A percentile compares a stretch with the other conserved stretches of the same genome.
These are phyloP conservation scores for Tetrapyrgos nigripes DNA, from an alignment of 1,284 basidiomycete genomes.

Conservation along the genomic window DNA sequence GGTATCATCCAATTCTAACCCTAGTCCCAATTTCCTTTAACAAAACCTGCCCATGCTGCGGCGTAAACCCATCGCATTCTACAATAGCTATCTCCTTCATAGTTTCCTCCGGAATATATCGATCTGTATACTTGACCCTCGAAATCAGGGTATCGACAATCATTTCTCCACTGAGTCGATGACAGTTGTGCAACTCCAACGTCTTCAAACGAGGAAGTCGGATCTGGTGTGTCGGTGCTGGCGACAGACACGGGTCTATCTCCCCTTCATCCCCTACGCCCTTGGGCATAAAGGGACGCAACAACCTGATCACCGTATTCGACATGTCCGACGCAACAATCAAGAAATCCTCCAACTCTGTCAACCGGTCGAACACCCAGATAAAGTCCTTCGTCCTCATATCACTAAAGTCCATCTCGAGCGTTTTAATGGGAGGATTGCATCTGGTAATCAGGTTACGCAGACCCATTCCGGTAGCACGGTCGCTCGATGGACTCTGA, in stretches of 20 bases:
- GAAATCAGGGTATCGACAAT: slow-evolving; percentile 57
- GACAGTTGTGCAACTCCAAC: slow-evolving; percentile 65
- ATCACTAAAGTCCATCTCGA: slow-evolving; percentile 81
- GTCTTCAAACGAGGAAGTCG: slow-evolving; percentile 59
- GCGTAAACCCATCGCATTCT: slow-evolving; percentile 53
- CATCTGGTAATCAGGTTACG: slow-evolving; percentile 60
- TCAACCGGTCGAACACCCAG: slow-evolving; percentile 65
- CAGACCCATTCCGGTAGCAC: slow-evolving; percentile 79
- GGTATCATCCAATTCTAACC: not conserved
- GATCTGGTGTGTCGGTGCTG: slow-evolving; percentile 27
- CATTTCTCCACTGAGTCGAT: slow-evolving; percentile 62
- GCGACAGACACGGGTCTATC: slow-evolving; percentile 16
- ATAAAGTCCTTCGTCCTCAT: slow-evolving; percentile 80
- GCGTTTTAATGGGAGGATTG: slow-evolving; percentile 62
- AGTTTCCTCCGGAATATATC: slow-evolving; percentile 28
- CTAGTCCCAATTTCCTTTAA: slow-evolving; percentile 40
- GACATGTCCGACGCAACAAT: slow-evolving; percentile 83
- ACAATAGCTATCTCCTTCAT: slow-evolving; percentile 52
- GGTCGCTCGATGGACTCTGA: slow-evolving; percentile 76
- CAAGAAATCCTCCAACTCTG: slow-evolving; percentile 61
- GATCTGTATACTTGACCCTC: slow-evolving; percentile 58
- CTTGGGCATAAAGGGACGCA: slow-evolving; percentile 45
- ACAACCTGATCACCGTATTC: slow-evolving; percentile 64
- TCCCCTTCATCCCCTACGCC: slow-evolving; percentile 16
- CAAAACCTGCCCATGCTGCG: slow-evolving; percentile 46